phyloP scores from a whole-genome alignment of 495 filamentous ascomycete genomes.

The Oleoguttula mirabilis region DNA sequence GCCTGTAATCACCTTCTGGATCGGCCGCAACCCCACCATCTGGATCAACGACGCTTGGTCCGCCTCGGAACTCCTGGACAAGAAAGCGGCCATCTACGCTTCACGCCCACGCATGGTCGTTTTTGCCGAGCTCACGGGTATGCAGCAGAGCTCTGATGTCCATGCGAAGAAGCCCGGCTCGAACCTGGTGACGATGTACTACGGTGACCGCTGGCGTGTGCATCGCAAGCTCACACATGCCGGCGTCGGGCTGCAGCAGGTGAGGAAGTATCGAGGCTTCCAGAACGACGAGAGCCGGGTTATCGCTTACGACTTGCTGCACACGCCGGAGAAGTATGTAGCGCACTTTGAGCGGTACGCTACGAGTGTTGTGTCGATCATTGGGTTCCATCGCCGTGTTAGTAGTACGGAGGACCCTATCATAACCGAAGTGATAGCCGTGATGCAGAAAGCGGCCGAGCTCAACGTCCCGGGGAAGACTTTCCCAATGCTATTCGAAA shows the following conservation, averaged over 20 bases:
- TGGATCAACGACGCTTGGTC: slow-evolving; percentile 56
- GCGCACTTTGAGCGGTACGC: slow-evolving; percentile 35
- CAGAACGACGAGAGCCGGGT: slow-evolving; percentile 45
- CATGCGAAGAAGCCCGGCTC: slow-evolving; percentile 20
- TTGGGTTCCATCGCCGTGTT: slow-evolving; percentile 33
- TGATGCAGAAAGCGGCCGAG: slow-evolving; percentile 47
- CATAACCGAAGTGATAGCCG: slow-evolving; percentile 40
- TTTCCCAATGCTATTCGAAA: slow-evolving; percentile 39
- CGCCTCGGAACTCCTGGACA: slow-evolving; percentile 42
- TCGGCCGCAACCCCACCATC: slow-evolving; percentile 49
- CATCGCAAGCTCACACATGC: slow-evolving; percentile 51
- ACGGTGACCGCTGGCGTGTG: slow-evolving; percentile 48
- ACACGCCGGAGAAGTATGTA: slow-evolving; percentile 31
- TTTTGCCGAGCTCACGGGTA: slow-evolving; percentile 44
- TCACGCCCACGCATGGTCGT: slow-evolving; percentile 38
- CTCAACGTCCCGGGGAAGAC: slow-evolving; percentile 50
- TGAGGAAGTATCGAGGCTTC: slow-evolving; percentile 45
- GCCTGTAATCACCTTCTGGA: slow-evolving; percentile 49
- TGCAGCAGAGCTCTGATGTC: slow-evolving; percentile 34
- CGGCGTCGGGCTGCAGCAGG: slow-evolving; percentile 48
- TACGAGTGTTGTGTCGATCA: slow-evolving; percentile 36
- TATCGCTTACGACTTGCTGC: slow-evolving; percentile 30
- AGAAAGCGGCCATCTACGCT: slow-evolving; percentile 43
- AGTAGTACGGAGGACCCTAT: slow-evolving; percentile 33
- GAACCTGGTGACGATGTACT: slow-evolving; percentile 48